Evolutionary conservation across 768 basidiomycete species (phyloP).

Genomic region (Butyriboletus loyo): DNA sequence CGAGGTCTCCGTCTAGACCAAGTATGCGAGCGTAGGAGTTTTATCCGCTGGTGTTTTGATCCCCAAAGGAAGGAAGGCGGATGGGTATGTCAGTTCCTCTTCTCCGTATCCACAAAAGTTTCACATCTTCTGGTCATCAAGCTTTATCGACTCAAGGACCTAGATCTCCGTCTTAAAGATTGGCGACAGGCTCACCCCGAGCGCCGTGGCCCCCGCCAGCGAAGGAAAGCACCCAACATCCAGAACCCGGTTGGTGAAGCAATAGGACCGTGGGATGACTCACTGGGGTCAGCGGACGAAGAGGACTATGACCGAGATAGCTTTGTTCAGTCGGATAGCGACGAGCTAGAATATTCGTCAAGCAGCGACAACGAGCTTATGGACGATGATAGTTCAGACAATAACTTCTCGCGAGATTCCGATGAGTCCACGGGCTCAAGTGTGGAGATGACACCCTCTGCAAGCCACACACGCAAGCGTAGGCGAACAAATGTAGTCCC

Average conservation of each 20-base stretch:
- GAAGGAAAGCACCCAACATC: neutral
- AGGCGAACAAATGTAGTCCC: neutral
- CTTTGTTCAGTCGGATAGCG: slow-evolving; percentile 9
- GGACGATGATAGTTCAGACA: neutral
- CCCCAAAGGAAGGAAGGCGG: neutral
- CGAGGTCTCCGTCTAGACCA: slow-evolving; percentile 15
- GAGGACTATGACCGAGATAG: neutral
- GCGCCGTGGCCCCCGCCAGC: neutral
- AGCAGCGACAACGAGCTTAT: neutral
- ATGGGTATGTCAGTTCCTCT: slow-evolving; percentile 3
- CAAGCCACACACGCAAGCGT: neutral
- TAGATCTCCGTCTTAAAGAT: slow-evolving; percentile 6
- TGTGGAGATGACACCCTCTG: neutral
- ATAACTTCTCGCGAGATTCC: neutral
- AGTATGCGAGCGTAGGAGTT: slow-evolving; percentile 2
- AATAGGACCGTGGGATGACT: slow-evolving; percentile 15
- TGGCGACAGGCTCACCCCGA: slow-evolving; percentile 12
- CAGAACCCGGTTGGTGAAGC: slow-evolving; percentile 14
- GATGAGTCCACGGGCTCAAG: neutral
- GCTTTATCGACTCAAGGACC: slow-evolving; percentile 7
- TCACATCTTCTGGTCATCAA: neutral
- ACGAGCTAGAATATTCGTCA: neutral
- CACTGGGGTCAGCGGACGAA: slow-evolving; percentile 9
- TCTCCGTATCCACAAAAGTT: neutral
- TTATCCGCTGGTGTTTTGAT: slow-evolving; percentile 12